Conservation (phyloP, 2,329 filamentous ascomycete species). For the Botrytis tulipae region DNA sequence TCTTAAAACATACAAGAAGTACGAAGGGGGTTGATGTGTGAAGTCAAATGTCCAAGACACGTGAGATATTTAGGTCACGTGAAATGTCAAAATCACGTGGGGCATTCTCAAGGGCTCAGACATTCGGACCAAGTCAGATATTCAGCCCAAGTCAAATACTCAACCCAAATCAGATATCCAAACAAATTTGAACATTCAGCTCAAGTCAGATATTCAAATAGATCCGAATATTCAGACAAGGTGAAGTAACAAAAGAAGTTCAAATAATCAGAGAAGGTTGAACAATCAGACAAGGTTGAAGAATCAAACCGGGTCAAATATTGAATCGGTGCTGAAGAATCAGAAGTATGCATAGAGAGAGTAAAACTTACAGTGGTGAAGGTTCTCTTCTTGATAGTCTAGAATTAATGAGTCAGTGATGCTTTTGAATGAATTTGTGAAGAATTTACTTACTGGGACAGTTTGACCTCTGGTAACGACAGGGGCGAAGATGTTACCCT, state of each 20-base stretch:
- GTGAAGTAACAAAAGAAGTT: too few species aligned
- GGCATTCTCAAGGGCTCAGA: too few species aligned
- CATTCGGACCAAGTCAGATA: too few species aligned
- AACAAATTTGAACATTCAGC: background rate
- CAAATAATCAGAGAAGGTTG: background rate
- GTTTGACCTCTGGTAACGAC: slow-evolving; percentile 80
- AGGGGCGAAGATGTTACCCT: slow-evolving; percentile 97
- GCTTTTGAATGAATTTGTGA: slow-evolving; percentile 48
- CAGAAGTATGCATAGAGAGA: fast-evolving
- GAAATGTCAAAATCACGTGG: too few species aligned
- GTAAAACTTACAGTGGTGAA: slow-evolving; percentile 2
- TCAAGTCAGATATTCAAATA: background rate
- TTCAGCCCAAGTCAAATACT: too few species aligned
- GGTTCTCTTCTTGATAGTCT: background rate
- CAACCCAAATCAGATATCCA: background rate
- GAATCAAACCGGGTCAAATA: background rate
- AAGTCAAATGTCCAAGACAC: background rate
- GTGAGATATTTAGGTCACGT: too few species aligned
- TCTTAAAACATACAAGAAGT: background rate
- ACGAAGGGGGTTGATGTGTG: background rate
- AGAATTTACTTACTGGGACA: slow-evolving; percentile 71
- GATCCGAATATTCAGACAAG: background rate
- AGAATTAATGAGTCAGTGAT: background rate
- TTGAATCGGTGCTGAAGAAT: background rate
- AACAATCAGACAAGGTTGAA: background rate